Base-by-base conservation (phyloP, 1,284 basidiomycete species). In the Cryptococcus amylolentus region DNA sequence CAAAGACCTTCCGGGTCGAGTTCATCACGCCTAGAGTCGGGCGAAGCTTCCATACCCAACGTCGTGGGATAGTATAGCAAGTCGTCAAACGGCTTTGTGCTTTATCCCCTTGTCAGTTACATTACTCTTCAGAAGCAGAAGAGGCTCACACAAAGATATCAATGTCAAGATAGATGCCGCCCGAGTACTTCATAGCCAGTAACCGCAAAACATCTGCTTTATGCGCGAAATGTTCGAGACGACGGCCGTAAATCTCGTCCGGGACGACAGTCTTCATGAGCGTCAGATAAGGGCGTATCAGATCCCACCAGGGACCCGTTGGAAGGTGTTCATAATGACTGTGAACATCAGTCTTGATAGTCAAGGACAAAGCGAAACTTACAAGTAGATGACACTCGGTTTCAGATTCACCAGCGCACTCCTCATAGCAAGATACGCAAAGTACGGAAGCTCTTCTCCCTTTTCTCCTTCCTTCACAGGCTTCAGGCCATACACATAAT, bases 121-220 rank as follows among this genome's bases (percentile, higher is more conserved):
- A 13, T 47, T 41, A 10, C 31, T 4, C 37, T 47, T 23, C 28
- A 13, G 26, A 50, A 7, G 37, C 44, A 3, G 20, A 27, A 27
- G 31, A 14, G 31, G 68, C 71, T 60, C 54, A 77, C 76, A 76
- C 65, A 57, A 65, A 78, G 54, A 73, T 68, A 61, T 81, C 80
- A n/a, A 79, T 76, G 56, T 81, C 80, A 16, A 81, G 70, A 57
- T 81, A 81, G 23, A 81, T 77, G 9, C 80, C 80, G 4, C 80
- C 80, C 4, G 69, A 67, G 51, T 68, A 58, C 54, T 74, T 67
- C 61, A 78, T 68, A 37, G 70, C 71, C 45, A 71, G 59, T 56
- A 79, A 55, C 56, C 75, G 57, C 55, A 75, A 51, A 47, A 75
- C 64, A 57, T 79, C 77, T 31, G 71, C 70, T 53, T 75, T 72